Base-by-base conservation (phyloP, 495 filamentous ascomycete species). In the Podospora pseudocomata region DNA sequence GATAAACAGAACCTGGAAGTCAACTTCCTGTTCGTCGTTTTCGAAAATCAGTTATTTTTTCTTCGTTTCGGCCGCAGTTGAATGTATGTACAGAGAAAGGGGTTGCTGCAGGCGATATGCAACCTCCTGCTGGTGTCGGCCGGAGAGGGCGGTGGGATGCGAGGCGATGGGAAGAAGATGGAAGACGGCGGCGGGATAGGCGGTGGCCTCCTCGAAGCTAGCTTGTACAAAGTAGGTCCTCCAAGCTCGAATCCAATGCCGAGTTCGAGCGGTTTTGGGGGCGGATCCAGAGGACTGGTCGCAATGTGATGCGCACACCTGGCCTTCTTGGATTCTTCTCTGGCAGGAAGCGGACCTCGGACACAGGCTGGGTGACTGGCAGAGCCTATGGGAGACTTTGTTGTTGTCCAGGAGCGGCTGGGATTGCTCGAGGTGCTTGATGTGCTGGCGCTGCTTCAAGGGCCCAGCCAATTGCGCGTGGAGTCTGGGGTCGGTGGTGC, bases 401-500 rank as follows among this genome's bases (percentile, higher is more conserved):
- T 78, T 80, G 73, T 79, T 75, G 77, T 73, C 70, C 71, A 74
- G 60, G 70, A 71, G 74, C 73, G 76, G 74, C 71, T 73, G 71
- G 75, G 73, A 32, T 70, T 75, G 57, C 39, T 49, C 39, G 39
- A 49, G 39, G 39, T 49, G 71, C 71, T 78, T 71, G 76, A 76
- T 79, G 77, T 73, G 77, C 72, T 79, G 77, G 76, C 77, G 72
- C 65, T 77, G 77, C 74, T 77, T 74, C 70, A 72, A 16, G 67
- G 66, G 19, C 34, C 68, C 65, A 69, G 72, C 77, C 77, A 79
- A 79, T 79, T 74, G 76, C 60, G 67, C 68, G 53, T 60, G 68
- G 69, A 74, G 65, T 71, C 73, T 67, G 71, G 73, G 71, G 74
- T 77, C 67, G 69, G 60, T 68, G 70, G 71, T 78, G 74, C 75